Evolutionary conservation across 257 asterid species (phyloP).

Genomic region (Knoxia roxburghii): DNA sequence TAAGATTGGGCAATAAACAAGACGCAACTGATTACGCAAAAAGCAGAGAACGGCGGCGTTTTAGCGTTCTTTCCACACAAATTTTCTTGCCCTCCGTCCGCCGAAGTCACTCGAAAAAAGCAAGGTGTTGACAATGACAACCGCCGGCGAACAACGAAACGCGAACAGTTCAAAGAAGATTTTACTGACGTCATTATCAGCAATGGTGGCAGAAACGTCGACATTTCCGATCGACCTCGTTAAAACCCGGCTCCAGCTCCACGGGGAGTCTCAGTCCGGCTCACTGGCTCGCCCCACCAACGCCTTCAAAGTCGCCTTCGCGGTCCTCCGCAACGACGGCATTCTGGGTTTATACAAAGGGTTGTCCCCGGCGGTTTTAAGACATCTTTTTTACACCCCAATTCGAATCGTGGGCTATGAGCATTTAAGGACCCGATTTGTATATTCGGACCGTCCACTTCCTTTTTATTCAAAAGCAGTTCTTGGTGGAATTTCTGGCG

Average conservation of each 20-base stretch:
- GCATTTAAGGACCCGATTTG: conserved; percentile 42
- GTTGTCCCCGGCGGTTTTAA: conserved; percentile 55
- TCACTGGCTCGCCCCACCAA: conserved; percentile 31
- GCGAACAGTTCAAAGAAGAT: conserved; percentile 29
- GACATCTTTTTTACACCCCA: conserved; percentile 79
- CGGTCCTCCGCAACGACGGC: conserved; percentile 52
- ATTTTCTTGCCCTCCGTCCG: no score
- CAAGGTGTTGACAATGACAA: not conserved
- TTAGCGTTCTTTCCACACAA: no score
- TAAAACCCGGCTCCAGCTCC: conserved; percentile 80
- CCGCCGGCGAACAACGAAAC: not conserved
- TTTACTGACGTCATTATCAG: conserved; percentile 62
- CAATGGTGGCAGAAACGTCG: conserved; percentile 70
- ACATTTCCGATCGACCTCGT: conserved; percentile 84
- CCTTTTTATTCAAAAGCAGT: conserved; percentile 50
- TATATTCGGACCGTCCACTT: conserved; percentile 33
- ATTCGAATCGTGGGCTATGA: conserved; percentile 75
- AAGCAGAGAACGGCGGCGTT: no score
- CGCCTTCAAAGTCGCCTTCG: conserved; percentile 38
- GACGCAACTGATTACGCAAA: no score
- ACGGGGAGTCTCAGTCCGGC: conserved; percentile 43
- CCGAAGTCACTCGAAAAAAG: no score
- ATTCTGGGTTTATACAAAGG: conserved; percentile 62
- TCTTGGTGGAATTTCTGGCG: conserved; percentile 77
- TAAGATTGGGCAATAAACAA: no score